A percentile compares a stretch with the other conserved stretches of the same genome.
phyloP scores from a whole-genome alignment of 179 eudicot genomes.

The Spergularia azorica region DNA sequence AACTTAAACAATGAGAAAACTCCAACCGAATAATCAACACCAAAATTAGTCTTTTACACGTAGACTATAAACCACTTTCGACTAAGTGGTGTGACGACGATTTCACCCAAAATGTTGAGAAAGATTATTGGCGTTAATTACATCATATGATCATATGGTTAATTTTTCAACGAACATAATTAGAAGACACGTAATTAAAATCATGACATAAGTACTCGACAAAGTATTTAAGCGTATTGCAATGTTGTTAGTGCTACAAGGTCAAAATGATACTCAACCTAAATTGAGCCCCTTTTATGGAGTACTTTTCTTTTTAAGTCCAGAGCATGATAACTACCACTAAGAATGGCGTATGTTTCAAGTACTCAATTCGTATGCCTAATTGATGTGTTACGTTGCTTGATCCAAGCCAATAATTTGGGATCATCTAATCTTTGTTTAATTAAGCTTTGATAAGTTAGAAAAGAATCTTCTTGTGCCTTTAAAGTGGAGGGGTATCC shows the following conservation, averaged over 20 bases:
- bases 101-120: too few species aligned
- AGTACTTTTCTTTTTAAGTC: not conserved
- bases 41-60: too few species aligned
- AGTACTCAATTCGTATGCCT: slow-evolving; percentile 9
- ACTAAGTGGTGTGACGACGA: too few species aligned
- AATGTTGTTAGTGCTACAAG: not conserved
- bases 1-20: too few species aligned
- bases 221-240: too few species aligned
- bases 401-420: slow-evolving; percentile 18
- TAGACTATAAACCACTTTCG: too few species aligned
- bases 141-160: too few species aligned
- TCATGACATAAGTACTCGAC: too few species aligned
- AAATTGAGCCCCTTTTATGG: not conserved
- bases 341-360: slow-evolving; percentile 12
- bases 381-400: slow-evolving; percentile 10
- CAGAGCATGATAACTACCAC: slow-evolving; percentile 12
- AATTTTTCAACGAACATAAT: too few species aligned
- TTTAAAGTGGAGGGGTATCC: slow-evolving; percentile 1
- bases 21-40: too few species aligned
- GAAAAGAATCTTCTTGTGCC: not conserved
- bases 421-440: slow-evolving; percentile 6
- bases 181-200: too few species aligned
- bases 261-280: not conserved
- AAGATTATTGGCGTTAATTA: too few species aligned
- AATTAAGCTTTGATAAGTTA: slow-evolving; percentile 3